Base-by-base conservation (phyloP, 352 stramenopile genomes). In the Globisporangium spiculum region DNA sequence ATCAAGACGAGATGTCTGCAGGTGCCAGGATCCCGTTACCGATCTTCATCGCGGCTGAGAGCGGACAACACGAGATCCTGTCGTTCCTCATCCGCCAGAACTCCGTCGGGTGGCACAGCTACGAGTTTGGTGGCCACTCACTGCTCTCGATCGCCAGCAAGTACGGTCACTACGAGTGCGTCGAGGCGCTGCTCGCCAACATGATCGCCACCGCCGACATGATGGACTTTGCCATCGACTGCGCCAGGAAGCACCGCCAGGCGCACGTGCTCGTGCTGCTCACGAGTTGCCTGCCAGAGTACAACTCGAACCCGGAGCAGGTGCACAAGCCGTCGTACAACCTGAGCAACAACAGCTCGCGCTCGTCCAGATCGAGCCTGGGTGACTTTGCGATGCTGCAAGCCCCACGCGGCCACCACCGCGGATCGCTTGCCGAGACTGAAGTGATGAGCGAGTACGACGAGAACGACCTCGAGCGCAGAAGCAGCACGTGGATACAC, bases 91-190 rank as follows among this genome's bases (percentile, higher is more conserved):
- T 93, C 22, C 74, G 75, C 26, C 38, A 73, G 20, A 65, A 82
- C 44, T 48, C 60, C 1, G 44, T 44, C 24, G 66, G 77, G 8
- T 83, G 77, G 70, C 57, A 65, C 7, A 46, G 65, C 18, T 93
- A 93, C 72, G 70, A 62, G 26, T 93, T 93, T 62, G 75, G 86
- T 48, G 81, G 79, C 16, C 77, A 91, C 66, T 85, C 83, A 20
- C 60, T 91, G 36, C 74, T 93, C 12, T 86, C 81, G 0, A 77
- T 93, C 18, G 84, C 84, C 7, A 81, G 79, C 22, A 81, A 78
- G 22, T 79, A 88, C 48, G 84, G 84, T 9, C 83, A 93, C 66
- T 93, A 91, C 65, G 81, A 87, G 61, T 93, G 84, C 58, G 84
- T 91, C 16, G 70, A 86, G 48, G 68, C 77, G 32, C 69, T 93